Evolutionary conservation across 768 basidiomycete species (phyloP), one percentile per base, ranked within the genome.

Genomic region (Astraeus odoratus): DNA sequence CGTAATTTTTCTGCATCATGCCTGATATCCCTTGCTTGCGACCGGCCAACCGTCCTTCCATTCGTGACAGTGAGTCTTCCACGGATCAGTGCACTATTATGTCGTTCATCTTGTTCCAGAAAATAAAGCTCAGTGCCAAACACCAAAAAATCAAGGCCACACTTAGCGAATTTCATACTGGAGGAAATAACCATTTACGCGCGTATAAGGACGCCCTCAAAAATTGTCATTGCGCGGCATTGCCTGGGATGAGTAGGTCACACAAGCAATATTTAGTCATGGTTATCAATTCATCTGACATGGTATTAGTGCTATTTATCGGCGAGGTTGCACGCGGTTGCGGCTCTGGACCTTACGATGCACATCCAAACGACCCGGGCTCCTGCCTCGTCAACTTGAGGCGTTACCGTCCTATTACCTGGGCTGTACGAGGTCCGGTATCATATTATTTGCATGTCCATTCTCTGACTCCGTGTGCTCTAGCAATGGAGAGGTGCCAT

Each of bases 401-500:
- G 39, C 63, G 63, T 3, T 73, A 67, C 46, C 64, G 67, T 18
- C 57, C 65, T 6, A 56, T 70, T 27, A 56, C 61, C 5, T 69
- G 68, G 54, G 72, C 68, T 9, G 67, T 73, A 15, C 60, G 67
- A 47, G 63, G 74, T 73, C 45, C 38, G 53, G 59, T 7, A 12
- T 12, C 5, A 8, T 24, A 15, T 4, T 23, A 5, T 19, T 5
- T 38, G 22, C 20, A 24, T 5, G 23, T 10, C 25, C 13, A 19
- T 36, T n/a, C 6, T 16, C 37, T 46, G 19, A 24, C 46, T 3
- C 6, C 8, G 18, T 13, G 16, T 41, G n/a, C 27, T 26, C 15
- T 19, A 76, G 75, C 58, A 3, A 71, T 78, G 66, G 74, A 78
- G 46, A 65, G 62, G 39, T 72, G 69, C 20, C 70, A 74, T 24